A percentile compares a stretch with the other conserved stretches of the same genome.
Evolutionary conservation across 345 rosid genomes (phyloP).

Genomic region (Arabidopsis arenosa): DNA sequence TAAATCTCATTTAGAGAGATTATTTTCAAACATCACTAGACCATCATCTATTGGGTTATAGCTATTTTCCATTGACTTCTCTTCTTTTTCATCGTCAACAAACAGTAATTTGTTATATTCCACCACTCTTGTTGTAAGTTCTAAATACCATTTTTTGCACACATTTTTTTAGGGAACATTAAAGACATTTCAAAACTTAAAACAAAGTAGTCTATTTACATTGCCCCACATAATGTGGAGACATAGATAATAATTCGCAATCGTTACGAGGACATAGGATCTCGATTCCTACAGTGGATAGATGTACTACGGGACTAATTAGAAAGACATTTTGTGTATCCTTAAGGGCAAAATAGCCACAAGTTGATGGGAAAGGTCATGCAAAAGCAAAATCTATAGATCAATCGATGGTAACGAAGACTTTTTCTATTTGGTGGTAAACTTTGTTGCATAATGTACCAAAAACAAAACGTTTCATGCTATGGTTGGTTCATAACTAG

Average conservation of each 20-base stretch:
- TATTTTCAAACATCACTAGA: too few relatives aligned
- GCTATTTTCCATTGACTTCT: too few relatives aligned
- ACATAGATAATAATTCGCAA: conserved; percentile 30
- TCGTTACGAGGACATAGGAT: conserved; percentile 45
- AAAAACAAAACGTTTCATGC: conserved; percentile 52
- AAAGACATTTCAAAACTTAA: conserved; percentile 21
- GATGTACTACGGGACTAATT: conserved; percentile 43
- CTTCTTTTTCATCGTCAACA: too few relatives aligned
- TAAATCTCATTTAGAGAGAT: too few relatives aligned
- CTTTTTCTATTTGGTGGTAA: conserved; percentile 39
- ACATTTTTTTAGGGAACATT: background rate
- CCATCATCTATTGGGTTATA: too few relatives aligned
- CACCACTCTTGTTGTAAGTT: background rate
- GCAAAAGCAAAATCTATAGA: conserved; percentile 41
- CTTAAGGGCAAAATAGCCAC: conserved; percentile 56
- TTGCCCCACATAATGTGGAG: conserved; percentile 42
- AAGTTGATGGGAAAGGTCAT: conserved; percentile 56
- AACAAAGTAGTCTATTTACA: background rate
- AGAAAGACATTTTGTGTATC: conserved; percentile 47
- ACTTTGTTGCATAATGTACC: conserved; percentile 41
- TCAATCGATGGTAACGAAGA: conserved; percentile 49
- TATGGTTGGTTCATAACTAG: conserved; percentile 53
- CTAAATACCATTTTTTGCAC: background rate
- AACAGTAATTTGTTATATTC: background rate
- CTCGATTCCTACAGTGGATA: conserved; percentile 41